Conservation (phyloP, 116 monocot genomes). For the Dioscorea cayenensis region DNA sequence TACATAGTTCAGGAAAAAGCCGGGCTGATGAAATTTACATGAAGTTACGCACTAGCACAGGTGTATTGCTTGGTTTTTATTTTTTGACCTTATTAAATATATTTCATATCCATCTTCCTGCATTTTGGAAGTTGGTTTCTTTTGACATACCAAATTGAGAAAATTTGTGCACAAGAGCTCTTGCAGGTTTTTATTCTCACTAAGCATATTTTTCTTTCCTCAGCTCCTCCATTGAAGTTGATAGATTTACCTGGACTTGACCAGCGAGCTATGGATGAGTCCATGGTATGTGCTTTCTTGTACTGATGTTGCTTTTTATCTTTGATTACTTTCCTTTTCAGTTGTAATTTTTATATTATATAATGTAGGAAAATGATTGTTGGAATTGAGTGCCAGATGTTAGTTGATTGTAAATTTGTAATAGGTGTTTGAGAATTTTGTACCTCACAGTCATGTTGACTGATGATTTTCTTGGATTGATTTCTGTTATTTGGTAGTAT, state of each 20-base stretch:
- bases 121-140: no score
- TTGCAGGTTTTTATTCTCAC: no score
- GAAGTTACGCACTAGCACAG: slow-evolving; percentile 89
- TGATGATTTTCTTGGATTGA: no score
- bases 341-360: neutral
- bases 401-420: neutral
- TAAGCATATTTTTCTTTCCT: neutral
- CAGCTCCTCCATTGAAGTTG: slow-evolving; percentile 52
- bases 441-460: no score
- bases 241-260: slow-evolving; percentile 48
- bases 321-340: neutral
- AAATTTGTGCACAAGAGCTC: no score
- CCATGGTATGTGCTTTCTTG: slow-evolving; percentile 17
- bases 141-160: no score
- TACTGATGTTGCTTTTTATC: neutral
- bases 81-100: neutral
- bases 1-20: slow-evolving; percentile 49
- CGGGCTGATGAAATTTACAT: slow-evolving; percentile 74
- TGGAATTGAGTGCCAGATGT: neutral
- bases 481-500: neutral
- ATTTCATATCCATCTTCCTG: no score
- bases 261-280: slow-evolving; percentile 41
- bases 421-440: no score
- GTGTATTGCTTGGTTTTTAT: slow-evolving; percentile 15
- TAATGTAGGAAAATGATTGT: neutral